Conservation (phyloP, 345 rosid genomes). For the Gossypium bickii region DNA sequence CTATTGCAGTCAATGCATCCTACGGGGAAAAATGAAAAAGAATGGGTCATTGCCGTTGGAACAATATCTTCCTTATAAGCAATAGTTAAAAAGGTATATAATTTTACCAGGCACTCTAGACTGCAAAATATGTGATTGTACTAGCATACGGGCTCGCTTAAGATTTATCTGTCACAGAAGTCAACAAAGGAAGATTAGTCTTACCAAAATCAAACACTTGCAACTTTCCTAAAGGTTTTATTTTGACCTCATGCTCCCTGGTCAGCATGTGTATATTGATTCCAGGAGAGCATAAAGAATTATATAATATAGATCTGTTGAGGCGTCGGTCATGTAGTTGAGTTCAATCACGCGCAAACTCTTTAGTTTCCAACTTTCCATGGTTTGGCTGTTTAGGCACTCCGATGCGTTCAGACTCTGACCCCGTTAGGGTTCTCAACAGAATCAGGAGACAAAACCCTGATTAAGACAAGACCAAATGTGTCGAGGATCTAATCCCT, state of each 20-base stretch:
- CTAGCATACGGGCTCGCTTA: constrained; percentile 87
- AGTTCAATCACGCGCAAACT: too few species aligned
- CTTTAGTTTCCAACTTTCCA: too few species aligned
- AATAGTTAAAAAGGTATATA: background rate
- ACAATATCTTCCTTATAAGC: background rate
- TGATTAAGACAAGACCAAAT: too few species aligned
- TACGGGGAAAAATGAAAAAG: constrained; percentile 21
- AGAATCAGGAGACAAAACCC: too few species aligned
- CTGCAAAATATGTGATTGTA: constrained; percentile 56
- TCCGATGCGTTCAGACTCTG: too few species aligned
- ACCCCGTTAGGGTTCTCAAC: too few species aligned
- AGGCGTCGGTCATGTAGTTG: too few species aligned
- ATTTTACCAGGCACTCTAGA: constrained; percentile 58
- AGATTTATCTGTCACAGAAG: constrained; percentile 62
- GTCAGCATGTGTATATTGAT: background rate
- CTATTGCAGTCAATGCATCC: constrained; percentile 77
- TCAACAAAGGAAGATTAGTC: constrained; percentile 6
- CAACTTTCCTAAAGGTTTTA: background rate
- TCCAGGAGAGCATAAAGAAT: background rate
- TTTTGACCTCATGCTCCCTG: background rate
- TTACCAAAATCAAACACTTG: background rate
- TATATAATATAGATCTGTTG: background rate
- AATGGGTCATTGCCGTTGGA: background rate
- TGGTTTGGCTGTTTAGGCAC: too few species aligned
- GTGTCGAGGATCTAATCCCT: too few species aligned